Evolutionary conservation across 768 basidiomycete species (phyloP).

Genomic region (Russula sp.): DNA sequence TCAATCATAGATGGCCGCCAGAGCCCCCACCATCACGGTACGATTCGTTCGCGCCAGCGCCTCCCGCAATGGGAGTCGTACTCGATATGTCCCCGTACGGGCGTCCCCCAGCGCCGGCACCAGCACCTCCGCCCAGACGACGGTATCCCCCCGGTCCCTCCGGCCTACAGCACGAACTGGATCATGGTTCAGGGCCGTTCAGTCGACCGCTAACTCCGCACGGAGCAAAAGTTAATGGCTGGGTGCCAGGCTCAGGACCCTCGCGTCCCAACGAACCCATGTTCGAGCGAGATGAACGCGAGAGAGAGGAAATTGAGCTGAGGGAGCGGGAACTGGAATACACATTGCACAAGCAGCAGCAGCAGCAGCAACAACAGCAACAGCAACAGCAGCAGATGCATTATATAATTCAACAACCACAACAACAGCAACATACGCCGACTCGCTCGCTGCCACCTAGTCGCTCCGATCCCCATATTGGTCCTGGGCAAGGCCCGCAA

Average conservation of each 20-base stretch:
- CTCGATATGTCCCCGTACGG: constrained; percentile 25
- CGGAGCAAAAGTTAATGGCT: constrained; percentile 26
- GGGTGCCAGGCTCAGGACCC: constrained; percentile 15
- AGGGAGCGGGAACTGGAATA: constrained; percentile 33
- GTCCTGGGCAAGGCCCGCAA: constrained; percentile 25
- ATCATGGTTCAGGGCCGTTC: constrained; percentile 23
- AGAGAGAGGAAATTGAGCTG: constrained; percentile 28
- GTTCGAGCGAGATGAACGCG: constrained; percentile 25
- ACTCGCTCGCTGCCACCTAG: constrained; percentile 18
- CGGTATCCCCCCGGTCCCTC: constrained; percentile 28
- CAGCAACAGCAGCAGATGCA: constrained; percentile 14
- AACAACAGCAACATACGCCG: constrained; percentile 20
- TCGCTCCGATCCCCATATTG: constrained; percentile 26
- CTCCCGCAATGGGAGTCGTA: constrained; percentile 21
- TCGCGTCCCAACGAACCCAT: constrained; percentile 13
- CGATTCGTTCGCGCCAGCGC: constrained; percentile 14
- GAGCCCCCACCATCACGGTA: constrained; percentile 21
- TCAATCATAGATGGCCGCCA: constrained; percentile 32
- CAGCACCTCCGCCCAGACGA: constrained; percentile 15
- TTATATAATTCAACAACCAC: constrained; percentile 28
- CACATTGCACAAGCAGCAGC: constrained; percentile 31
- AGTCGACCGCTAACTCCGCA: constrained; percentile 26
- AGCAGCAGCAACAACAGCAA: constrained; percentile 27
- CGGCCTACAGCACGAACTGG: constrained; percentile 26
- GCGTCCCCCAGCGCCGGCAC: constrained; percentile 16